Evolutionary conservation across 2,329 filamentous ascomycete species (phyloP), one percentile per base, ranked within the genome.

Genomic region (Ascochyta lentis): DNA sequence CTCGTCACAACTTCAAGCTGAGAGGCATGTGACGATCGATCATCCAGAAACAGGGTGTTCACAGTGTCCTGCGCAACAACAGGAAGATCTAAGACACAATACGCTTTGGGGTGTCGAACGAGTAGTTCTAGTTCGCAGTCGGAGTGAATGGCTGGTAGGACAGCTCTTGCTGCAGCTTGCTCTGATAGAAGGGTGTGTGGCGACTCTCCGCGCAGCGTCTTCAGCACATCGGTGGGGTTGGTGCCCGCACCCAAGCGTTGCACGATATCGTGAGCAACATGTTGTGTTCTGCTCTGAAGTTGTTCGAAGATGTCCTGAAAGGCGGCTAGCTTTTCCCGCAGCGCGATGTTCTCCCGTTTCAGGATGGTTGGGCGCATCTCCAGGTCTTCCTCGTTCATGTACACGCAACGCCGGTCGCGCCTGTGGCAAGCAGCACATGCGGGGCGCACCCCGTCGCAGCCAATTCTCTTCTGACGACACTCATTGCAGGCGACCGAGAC

Each of bases 401-500:
- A 61, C 13, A 57, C 56, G 29, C 58, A 61, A 24, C 29, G 48
- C 15, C 50, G 43, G 45, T 51, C 41, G 22, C 55, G 42, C 29
- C 52, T 51, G 10, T 35, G 41, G 47, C 58, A 61, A 16, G 58
- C 58, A 9, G 55, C 44, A 43, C 58, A 61, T 12, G 44, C 39
- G 9, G 58, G 55, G 4, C 48, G 41, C 3, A 23, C 40, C 5
- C 58, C 58, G 48, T 61, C 51, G 49, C 58, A 61, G 16, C 58
- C 55, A 7, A 57, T 58, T 31, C 58, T 42, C 29, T 54, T 58
- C 33, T 49, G 38, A 22, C 58, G 55, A 29, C 58, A 61, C 15
- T 48, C 44, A 42, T 61, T 57, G 45, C 58, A 61, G 19, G 58
- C 58, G 26, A 58, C 54, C 13, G 58, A 43, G 13, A 54, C 56